Conservation (phyloP, 1,139 yeast species). For the Starmera stellimalicola region DNA sequence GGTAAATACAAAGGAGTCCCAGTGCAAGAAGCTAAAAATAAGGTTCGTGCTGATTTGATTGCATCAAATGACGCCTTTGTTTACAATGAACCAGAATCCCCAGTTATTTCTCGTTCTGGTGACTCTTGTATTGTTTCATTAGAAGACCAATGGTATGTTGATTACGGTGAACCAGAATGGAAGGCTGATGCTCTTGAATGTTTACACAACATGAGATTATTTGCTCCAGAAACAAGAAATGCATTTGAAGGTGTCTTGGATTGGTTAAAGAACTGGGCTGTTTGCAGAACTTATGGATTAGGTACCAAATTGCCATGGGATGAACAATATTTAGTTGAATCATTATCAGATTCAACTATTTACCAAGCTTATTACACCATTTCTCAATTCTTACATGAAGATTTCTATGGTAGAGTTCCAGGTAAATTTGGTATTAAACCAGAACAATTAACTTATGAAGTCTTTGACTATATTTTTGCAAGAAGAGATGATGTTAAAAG, state of each 20-base stretch:
- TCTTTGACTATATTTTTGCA: slow-evolving; percentile 83
- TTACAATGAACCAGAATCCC: slow-evolving; percentile 89
- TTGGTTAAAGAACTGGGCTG: slow-evolving; percentile 99
- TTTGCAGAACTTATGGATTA: slow-evolving; percentile 91
- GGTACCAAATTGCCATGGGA: slow-evolving; percentile 99
- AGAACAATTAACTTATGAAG: slow-evolving; percentile 86
- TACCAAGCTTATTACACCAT: slow-evolving; percentile 96
- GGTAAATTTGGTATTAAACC: slow-evolving; percentile 73
- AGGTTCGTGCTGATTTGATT: slow-evolving; percentile 75
- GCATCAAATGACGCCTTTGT: slow-evolving; percentile 74
- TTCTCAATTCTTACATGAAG: slow-evolving; percentile 76
- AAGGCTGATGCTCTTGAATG: slow-evolving; percentile 78
- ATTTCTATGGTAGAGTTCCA: slow-evolving; percentile 67
- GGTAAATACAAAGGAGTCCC: slow-evolving; percentile 85
- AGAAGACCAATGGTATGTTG: slow-evolving; percentile 98
- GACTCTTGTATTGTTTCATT: slow-evolving; percentile 94
- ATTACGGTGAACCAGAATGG: slow-evolving; percentile 96
- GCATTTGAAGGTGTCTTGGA: slow-evolving; percentile 92
- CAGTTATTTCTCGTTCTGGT: slow-evolving; percentile 89
- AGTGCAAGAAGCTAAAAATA: slow-evolving; percentile 86
- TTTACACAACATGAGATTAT: slow-evolving; percentile 68
- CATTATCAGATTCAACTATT: slow-evolving; percentile 90
- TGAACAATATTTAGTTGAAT: slow-evolving; percentile 84
- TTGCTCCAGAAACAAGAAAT: slow-evolving; percentile 75
- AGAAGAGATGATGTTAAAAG: slow-evolving; percentile 51